Evolutionary conservation across 192 early-diverging fungal genomes (phyloP), one percentile per base, ranked within the genome.

Genomic region (Gamsiella multidivaricata): DNA sequence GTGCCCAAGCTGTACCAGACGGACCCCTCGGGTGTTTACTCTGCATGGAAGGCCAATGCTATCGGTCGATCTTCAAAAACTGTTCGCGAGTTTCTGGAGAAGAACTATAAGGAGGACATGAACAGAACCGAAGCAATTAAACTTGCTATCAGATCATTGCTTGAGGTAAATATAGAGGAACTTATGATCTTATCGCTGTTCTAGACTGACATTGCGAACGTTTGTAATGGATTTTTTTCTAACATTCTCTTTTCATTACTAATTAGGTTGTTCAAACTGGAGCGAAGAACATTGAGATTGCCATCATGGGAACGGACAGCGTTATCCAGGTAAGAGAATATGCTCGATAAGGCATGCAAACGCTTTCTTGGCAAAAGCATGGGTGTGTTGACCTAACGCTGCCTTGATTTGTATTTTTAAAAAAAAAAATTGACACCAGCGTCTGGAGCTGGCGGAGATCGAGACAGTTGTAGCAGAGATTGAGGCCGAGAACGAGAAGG

Each of bases 261-360:
- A 39, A 23, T 20, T 58, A 91, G 88, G 94, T 98, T 65, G 97
- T 99, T 57, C 97, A 99, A 88, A 99, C 96, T 5, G 97, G 97
- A 39, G 94, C 97, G 59, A 99, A 99, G 88, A 99, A 99, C 81
- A 99, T 99, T 84, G 97, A 99, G 76, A 92, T 99, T 73, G 92
- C 94, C 15, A 85, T 94, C 22, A 96, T 98, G 93, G 93, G 91
- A 41, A 69, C 83, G 20, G 92, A 95, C 65, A 85, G 89, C 55
- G 80, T 86, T 26, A 73, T 91, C 17, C 89, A 90, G 85, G 91
- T 93, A 82, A 56, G 63, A 28, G 32, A 15, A 32, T 3, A 11
- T 37, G n/a, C n/a, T n/a, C n/a, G n/a, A n/a, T n/a, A n/a, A n/a
- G n/a, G n/a, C n/a, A n/a, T n/a, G n/a, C n/a, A n/a, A n/a, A n/a